These are phyloP conservation scores for Alternaria brassicicola DNA, from an alignment of 2,329 filamentous ascomycete genomes.

Conservation along the genomic window DNA sequence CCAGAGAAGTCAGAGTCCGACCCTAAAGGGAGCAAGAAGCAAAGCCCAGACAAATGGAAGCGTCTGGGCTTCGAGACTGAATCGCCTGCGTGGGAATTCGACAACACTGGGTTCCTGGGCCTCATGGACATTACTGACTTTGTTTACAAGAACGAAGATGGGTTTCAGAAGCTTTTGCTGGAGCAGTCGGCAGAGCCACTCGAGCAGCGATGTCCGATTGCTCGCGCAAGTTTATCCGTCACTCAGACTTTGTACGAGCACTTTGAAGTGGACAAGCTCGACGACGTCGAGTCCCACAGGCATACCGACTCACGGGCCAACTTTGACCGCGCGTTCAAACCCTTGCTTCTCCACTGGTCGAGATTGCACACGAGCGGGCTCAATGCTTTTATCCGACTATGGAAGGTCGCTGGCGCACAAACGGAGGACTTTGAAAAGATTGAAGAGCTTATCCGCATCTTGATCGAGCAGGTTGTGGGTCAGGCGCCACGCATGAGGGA, in stretches of 20 bases:
- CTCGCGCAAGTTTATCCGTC: slow-evolving; percentile 82
- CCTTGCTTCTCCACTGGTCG: slow-evolving; percentile 90
- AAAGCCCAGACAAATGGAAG: slow-evolving; percentile 92
- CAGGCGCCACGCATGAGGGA: slow-evolving; percentile 81
- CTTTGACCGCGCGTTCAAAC: slow-evolving; percentile 85
- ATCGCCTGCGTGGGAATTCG: slow-evolving; percentile 84
- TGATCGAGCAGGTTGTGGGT: slow-evolving; percentile 88
- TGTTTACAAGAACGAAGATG: slow-evolving; percentile 87
- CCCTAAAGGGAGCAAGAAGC: slow-evolving; percentile 65
- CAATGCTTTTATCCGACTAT: slow-evolving; percentile 86
- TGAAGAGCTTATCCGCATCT: slow-evolving; percentile 84
- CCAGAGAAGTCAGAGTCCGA: slow-evolving; percentile 61
- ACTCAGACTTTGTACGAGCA: slow-evolving; percentile 92
- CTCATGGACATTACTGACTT: slow-evolving; percentile 98
- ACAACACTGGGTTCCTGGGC: slow-evolving; percentile 83
- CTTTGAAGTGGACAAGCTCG: slow-evolving; percentile 88
- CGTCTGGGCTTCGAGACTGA: slow-evolving; percentile 90
- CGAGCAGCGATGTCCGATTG: slow-evolving; percentile 81
- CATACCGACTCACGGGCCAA: slow-evolving; percentile 79
- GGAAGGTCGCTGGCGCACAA: slow-evolving; percentile 87
- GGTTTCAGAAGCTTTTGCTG: slow-evolving; percentile 86
- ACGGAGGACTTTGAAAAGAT: slow-evolving; percentile 92
- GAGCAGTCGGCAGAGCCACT: slow-evolving; percentile 80
- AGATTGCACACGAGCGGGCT: slow-evolving; percentile 83
- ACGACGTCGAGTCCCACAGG: slow-evolving; percentile 76